phyloP scores from a whole-genome alignment of 768 basidiomycete species.

The Sporobolomyces roseus region DNA sequence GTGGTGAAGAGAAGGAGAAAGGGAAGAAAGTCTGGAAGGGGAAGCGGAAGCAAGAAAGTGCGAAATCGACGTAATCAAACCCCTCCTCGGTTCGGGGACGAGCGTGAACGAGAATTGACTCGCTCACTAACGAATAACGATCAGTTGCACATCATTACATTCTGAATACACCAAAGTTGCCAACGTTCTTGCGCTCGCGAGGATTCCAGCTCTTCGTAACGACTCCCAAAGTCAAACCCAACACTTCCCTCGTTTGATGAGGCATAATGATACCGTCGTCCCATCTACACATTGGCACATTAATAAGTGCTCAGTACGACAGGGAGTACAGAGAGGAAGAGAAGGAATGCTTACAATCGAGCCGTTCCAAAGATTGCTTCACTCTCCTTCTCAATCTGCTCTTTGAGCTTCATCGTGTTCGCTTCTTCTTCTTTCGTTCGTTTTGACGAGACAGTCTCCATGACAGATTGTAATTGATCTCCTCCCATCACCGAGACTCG shows the following conservation, averaged over 20 bases:
- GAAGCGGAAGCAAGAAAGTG: too few species aligned
- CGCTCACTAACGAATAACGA: too few species aligned
- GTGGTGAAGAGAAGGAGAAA: too few species aligned
- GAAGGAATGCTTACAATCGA: slow-evolving; percentile 59
- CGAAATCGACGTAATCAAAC: too few species aligned
- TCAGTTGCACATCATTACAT: too few species aligned
- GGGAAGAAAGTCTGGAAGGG: too few species aligned
- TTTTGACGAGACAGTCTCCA: slow-evolving; percentile 76
- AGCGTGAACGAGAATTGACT: too few species aligned
- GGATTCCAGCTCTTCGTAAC: slow-evolving; percentile 56
- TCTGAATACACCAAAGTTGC: slow-evolving; percentile 55
- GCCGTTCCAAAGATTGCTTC: slow-evolving; percentile 83
- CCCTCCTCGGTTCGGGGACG: too few species aligned
- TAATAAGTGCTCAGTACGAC: neutral
- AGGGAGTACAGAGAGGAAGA: neutral
- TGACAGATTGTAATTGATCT: slow-evolving; percentile 85
- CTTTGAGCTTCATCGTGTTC: slow-evolving; percentile 43
- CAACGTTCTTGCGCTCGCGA: slow-evolving; percentile 51
- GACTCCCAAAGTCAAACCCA: slow-evolving; percentile 83
- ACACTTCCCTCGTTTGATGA: slow-evolving; percentile 77
- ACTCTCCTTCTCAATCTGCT: slow-evolving; percentile 83
- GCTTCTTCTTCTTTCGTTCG: slow-evolving; percentile 32
- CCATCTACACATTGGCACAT: slow-evolving; percentile 20
- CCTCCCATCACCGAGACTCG: slow-evolving; percentile 95
- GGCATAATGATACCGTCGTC: slow-evolving; percentile 66